phyloP scores from a whole-genome alignment of 257 asterid species.

The Penstemon eatonii region DNA sequence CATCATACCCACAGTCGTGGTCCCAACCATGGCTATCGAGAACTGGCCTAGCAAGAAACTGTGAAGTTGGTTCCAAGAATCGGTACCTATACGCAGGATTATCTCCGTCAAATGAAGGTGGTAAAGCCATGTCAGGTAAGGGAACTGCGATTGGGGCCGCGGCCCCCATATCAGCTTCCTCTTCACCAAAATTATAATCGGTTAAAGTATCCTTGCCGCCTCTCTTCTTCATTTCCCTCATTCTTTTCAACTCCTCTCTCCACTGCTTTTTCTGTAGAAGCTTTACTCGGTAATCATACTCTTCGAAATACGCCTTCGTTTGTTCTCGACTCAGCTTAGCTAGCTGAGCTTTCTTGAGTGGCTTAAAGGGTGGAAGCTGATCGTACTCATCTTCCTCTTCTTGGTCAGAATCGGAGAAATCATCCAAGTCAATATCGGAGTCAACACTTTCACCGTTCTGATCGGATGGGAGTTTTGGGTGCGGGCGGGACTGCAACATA shows the following conservation, averaged over 20 bases:
- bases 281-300: constrained; percentile 91
- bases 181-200: constrained; percentile 55
- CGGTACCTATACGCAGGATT: constrained; percentile 83
- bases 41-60: constrained; percentile 94
- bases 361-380: constrained; percentile 95
- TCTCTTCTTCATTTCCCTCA: constrained; percentile 62
- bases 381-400: constrained; percentile 95
- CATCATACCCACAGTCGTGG: constrained; percentile 97
- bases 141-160: constrained; percentile 96
- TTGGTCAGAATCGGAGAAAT: constrained; percentile 68
- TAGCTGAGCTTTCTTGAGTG: constrained; percentile 73
- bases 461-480: constrained; percentile 81
- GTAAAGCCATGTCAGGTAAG: constrained; percentile 93
- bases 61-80: constrained; percentile 93
- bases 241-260: constrained; percentile 80
- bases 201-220: constrained; percentile 59
- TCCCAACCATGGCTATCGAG: constrained; percentile 96
- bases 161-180: constrained; percentile 72
- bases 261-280: constrained; percentile 92
- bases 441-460: constrained; percentile 75
- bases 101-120: constrained; percentile 82
- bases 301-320: constrained; percentile 84
- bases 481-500: constrained; percentile 88
- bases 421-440: constrained; percentile 90
- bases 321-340: constrained; percentile 74